Base-by-base conservation (phyloP, 2,329 filamentous ascomycete genomes). In the Colletotrichum agaves region DNA sequence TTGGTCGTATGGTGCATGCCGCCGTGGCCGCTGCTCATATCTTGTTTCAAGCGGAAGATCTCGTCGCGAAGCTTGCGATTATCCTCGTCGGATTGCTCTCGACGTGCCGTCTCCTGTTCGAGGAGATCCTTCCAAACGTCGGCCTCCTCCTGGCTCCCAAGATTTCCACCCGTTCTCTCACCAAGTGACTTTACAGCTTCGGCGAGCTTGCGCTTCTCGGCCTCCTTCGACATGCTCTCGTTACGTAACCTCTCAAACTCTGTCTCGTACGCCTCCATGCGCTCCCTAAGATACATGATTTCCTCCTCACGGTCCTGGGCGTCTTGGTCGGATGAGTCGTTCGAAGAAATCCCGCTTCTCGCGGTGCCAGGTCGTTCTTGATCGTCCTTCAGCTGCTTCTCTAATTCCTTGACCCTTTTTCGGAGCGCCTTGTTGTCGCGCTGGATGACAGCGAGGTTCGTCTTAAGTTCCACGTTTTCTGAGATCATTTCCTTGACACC, bases 401-500 rank as follows among this genome's bases (percentile, higher is more conserved):
- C 94, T 52, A 98, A 81, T 73, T 98, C 94, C 74, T 94, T 93
- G 65, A 97, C 86, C 71, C 92, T 90, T 69, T 91, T 90, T 21
- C 93, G 90, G 63, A 98, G 79, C 19, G 90, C 85, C 77, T 97
- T 96, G 76, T 93, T 96, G 74, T 99, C 96, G 71, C 97, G 93
- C 78, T 97, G 93, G 65, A 96, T 86, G 39, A 96, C 93, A 3
- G 95, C 90, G 49, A 98, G 88, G 69, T 93, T 93, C 0, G 95
- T 97, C 79, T 97, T 96, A 55, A 98, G 86, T 76, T 98, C 94
- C 4, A 98, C 95, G 74, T 98, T 99, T 79, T 98, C 95, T 49
- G 93, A 94, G 73, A 98, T 97, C 91, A 98, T 97, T 77, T 98
- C 95, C 80, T 97, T 97, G 77, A 99, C 91, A 71, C 94, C 94